Evolutionary conservation across 345 rosid species (phyloP), one percentile per base, ranked within the genome.

Genomic region (Mallotus nudiflorus): DNA sequence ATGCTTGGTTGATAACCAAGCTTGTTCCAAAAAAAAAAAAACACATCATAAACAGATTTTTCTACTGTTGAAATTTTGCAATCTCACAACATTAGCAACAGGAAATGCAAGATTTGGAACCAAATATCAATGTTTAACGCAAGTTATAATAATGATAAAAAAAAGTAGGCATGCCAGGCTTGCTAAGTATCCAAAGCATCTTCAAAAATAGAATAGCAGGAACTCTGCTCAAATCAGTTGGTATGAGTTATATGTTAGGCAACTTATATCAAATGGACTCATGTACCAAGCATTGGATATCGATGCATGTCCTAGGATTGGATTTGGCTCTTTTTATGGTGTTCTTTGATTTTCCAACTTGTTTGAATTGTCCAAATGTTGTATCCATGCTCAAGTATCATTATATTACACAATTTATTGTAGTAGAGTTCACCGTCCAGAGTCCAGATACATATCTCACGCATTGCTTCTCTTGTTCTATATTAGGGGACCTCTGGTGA

Each of bases 61-160:
- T 73, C 60, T 24, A 51, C 27, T 4, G 27, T 60, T 67, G 45
- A 76, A 77, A 54, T 20, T 33, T 37, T 20, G 50, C 14, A 24
- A 77, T 29, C 9, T 44, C 48, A 39, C 14, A 46, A 45, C 37
- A n/a, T n/a, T 31, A 31, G 45, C 52, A 33, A 22, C 42, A 54
- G 65, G 20, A 50, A 61, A 46, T 19, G 16, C 20, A 20, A 57
- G 49, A 60, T 44, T 5, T 11, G 5, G 53, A 25, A 68, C 20
- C n/a, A 53, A 58, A n/a, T 35, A 31, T 16, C 12, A 24, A 22
- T 39, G 14, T n/a, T 37, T 25, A 27, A 59, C 49, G 37, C 31
- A 46, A 42, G 39, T 65, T 28, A 72, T 19, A 27, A 53, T 24
- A 62, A n/a, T n/a, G n/a, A n/a, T n/a, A n/a, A n/a, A 19, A 37